Base-by-base conservation (phyloP, 192 early-diverging fungal species). In the Phlyctochytrium arcticum region DNA sequence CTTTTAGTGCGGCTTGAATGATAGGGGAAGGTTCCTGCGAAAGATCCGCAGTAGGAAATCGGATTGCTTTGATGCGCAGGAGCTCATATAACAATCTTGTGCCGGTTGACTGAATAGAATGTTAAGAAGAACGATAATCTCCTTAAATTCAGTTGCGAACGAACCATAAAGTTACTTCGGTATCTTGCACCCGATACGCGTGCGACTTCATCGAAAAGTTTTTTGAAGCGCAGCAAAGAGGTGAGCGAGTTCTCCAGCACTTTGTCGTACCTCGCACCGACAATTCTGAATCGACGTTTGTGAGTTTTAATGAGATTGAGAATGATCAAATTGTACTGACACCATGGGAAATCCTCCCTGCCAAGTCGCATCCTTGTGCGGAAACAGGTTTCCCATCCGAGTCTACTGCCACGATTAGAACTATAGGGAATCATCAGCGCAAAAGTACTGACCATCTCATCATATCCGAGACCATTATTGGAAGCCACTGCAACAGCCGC, bases 81-180 rank as follows among this genome's bases (percentile, higher is more conserved):
- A 57, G 35, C 42, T 65, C 64, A 24, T 57, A 57, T 24, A 65
- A 27, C 2, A 67, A 27, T 19, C 65, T 37, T 8, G 48, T 36
- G 2, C 55, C 56, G 1, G 55, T 34, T 9, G 53, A 6, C 62
- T 65, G 50, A 10, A 44, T 48, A 6, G n/a, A n/a, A n/a, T n/a
- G n/a, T n/a, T n/a, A n/a, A n/a, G n/a, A n/a, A n/a, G n/a, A n/a
- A n/a, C n/a, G n/a, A n/a, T n/a, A n/a, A n/a, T 24, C 10, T 26
- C 24, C 26, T 53, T 26, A 27, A 24, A 0, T 27, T 26, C 10
- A 19, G 3, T 10, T 53, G 26, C 24, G 50, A 19, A 59, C 65
- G 5, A 33, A 67, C 67, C 67, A 69, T 29, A 19, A 62, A 60
- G 50, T 69, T 69, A 36, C 19, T 69, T 8, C 29, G 21, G 17